Base-by-base conservation (phyloP, 2,329 filamentous ascomycete species). In the Aspergillus phoenicis region DNA sequence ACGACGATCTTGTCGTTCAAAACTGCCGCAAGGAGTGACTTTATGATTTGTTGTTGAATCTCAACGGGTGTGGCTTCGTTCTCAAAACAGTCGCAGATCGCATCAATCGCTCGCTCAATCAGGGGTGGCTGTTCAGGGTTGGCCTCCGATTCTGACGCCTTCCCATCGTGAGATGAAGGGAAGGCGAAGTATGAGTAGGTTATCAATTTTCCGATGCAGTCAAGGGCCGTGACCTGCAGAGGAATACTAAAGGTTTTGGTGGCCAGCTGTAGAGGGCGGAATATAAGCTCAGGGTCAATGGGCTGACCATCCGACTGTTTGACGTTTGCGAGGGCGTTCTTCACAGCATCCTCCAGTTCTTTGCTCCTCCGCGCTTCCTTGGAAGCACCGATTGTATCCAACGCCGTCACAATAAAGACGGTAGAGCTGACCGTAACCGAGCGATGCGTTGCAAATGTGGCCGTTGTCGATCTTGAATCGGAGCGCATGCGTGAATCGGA, bases 1-100 rank as follows among this genome's bases (percentile, higher is more conserved):
- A 99, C 96, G 47, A 99, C 93, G 66, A 98, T 97, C 81, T 98
- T 99, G 81, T 99, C 95, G 74, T 98, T 98, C 66, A 99, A 82
- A 13, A 99, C 95, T 13, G 96, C 96, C 13, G 95, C 93, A 62
- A 99, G 82, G 62, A 99, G 83, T 2, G 95, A 98, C 80, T 99
- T 98, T 75, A 99, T 92, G 69, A 99, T 99, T 79, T 99, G 95
- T 70, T 98, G 86, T 77, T 99, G 95, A 52, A 98, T 90, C 76
- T 97, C 94, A 56, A 90, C 85, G 3, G 92, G 89, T 0, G 96
- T 99, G 1, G 91, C 91, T 80, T 99, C 95, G 73, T 95, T 94
- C 74, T 98, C 93, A 75, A 99, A 99, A 77, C 95, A 99, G 74
- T 98, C 94, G 83, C 95, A 99, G 82, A 99, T 99, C 38, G 95